Percentiles rank a stretch among this genome's conserved stretches.
phyloP scores from a whole-genome alignment of 345 rosid genomes.

The Salix brachista region DNA sequence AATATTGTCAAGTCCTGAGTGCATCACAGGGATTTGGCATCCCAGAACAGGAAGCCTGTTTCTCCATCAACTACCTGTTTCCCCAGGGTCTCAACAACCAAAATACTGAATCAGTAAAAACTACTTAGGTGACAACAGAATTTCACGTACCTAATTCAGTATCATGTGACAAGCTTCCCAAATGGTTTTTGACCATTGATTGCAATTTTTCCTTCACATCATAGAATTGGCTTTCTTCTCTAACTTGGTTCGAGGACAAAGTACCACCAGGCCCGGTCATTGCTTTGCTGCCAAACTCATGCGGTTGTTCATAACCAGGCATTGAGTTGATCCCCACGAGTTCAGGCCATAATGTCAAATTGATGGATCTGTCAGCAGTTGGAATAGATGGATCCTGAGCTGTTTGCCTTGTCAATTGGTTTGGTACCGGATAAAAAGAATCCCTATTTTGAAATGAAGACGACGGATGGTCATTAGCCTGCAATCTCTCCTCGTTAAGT shows the following conservation, averaged over 20 bases:
- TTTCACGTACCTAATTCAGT: conserved; percentile 54
- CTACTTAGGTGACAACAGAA: conserved; percentile 1
- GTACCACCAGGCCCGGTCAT: conserved; percentile 33
- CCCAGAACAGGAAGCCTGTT: background rate
- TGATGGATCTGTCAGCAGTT: conserved; percentile 27
- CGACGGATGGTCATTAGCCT: conserved; percentile 29
- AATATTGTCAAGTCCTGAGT: background rate
- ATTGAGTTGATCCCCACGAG: conserved; percentile 31
- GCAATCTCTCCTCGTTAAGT: conserved; percentile 41
- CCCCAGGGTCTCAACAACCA: background rate
- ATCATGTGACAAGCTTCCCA: conserved; percentile 60
- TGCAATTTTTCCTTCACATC: conserved; percentile 62
- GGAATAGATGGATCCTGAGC: conserved; percentile 29
- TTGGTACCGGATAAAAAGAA: conserved; percentile 32
- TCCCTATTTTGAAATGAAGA: conserved; percentile 40
- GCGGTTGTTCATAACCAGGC: conserved; percentile 36
- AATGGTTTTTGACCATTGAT: conserved; percentile 61
- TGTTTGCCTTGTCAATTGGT: conserved; percentile 42
- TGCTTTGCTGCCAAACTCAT: conserved; percentile 40
- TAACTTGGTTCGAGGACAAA: conserved; percentile 24
- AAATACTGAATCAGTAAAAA: background rate
- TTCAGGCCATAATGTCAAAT: conserved; percentile 53
- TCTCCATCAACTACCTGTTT: background rate
- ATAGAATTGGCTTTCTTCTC: conserved; percentile 39
- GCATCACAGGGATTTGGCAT: background rate